Conservation (phyloP, 768 basidiomycete species). For the Podaxis mareebaensis region DNA sequence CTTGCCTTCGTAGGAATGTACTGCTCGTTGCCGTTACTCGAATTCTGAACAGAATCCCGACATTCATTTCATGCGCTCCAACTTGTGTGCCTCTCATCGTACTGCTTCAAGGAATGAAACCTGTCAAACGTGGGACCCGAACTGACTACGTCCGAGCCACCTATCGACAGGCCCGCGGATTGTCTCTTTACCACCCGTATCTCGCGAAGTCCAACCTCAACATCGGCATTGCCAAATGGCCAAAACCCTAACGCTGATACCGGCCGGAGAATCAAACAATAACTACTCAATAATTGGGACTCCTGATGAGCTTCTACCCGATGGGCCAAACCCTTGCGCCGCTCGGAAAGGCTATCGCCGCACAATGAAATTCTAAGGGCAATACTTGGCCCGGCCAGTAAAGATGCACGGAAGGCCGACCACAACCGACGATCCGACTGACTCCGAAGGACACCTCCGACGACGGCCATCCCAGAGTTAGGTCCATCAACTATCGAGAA, state of each 20-base stretch:
- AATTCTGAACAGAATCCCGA: not conserved
- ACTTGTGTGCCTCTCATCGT: not conserved
- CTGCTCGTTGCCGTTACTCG: not conserved
- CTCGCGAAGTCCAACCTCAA: too few species aligned
- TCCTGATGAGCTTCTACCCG: not conserved
- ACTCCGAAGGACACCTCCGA: not conserved
- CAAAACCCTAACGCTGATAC: not conserved
- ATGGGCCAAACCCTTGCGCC: not conserved
- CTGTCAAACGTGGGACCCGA: not conserved
- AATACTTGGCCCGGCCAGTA: not conserved
- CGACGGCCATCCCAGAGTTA: not conserved
- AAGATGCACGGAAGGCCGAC: not conserved
- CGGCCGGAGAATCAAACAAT: not conserved
- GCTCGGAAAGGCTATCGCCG: not conserved
- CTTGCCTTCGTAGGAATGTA: not conserved
- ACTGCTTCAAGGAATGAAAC: not conserved
- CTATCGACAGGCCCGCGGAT: not conserved
- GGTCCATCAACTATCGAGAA: not conserved
- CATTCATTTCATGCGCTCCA: not conserved
- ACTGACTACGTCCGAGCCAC: not conserved
- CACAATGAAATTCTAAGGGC: not conserved
- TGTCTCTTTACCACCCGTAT: not conserved
- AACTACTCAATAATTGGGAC: not conserved
- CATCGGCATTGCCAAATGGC: not conserved
- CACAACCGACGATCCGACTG: constrained; percentile 3